Evolutionary conservation across 2,329 filamentous ascomycete species (phyloP).

Genomic region (Aspergillus jensenii): DNA sequence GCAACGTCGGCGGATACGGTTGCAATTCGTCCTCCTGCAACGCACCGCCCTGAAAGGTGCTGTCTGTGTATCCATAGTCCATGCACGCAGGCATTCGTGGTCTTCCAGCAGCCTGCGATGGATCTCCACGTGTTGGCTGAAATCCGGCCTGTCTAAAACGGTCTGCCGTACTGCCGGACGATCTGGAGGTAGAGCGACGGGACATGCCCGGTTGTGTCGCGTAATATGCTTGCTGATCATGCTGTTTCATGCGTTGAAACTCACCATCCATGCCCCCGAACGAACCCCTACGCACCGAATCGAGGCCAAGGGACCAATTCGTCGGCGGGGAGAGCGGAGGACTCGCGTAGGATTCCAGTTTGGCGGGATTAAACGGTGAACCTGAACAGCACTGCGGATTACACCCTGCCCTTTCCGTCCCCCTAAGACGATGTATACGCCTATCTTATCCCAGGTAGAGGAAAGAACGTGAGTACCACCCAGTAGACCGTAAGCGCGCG

Average conservation of each 20-base stretch:
- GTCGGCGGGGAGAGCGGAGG: slow-evolving; percentile 65
- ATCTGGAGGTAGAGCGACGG: slow-evolving; percentile 54
- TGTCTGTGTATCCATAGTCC: slow-evolving; percentile 57
- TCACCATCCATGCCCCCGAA: slow-evolving; percentile 75
- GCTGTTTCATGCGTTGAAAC: slow-evolving; percentile 70
- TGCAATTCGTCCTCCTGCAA: slow-evolving; percentile 56
- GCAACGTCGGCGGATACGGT: slow-evolving; percentile 65
- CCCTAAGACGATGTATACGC: neutral
- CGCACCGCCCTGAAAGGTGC: slow-evolving; percentile 50
- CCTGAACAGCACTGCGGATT: neutral
- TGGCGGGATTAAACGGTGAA: slow-evolving; percentile 40
- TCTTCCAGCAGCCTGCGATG: slow-evolving; percentile 37
- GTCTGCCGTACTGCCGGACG: slow-evolving; percentile 50
- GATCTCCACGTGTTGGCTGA: slow-evolving; percentile 35
- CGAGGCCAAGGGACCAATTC: slow-evolving; percentile 56
- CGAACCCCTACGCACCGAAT: slow-evolving; percentile 58
- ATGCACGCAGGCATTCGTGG: slow-evolving; percentile 40
- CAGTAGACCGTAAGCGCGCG: slow-evolving; percentile 17
- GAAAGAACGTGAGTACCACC: slow-evolving; percentile 10
- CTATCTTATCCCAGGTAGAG: slow-evolving; percentile 5
- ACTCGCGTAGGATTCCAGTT: slow-evolving; percentile 65
- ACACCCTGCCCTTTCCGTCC: neutral
- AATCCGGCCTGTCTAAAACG: slow-evolving; percentile 35
- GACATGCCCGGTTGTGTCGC: slow-evolving; percentile 44
- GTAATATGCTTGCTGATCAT: slow-evolving; percentile 65